Evolutionary conservation across 2,329 filamentous ascomycete genomes (phyloP).

Genomic region (Tolypocladium paradoxum): DNA sequence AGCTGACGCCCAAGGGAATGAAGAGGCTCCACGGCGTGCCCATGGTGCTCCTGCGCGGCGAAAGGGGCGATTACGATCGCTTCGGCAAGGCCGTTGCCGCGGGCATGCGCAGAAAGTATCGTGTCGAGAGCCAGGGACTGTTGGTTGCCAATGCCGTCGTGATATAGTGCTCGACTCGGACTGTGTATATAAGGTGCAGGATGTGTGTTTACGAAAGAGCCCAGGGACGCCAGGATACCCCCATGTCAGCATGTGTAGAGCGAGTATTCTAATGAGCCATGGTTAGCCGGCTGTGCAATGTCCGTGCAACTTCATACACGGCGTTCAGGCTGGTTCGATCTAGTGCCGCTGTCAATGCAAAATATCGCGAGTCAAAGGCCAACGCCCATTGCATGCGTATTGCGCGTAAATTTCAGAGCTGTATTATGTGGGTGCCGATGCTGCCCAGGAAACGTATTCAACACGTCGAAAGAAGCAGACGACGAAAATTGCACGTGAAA

Average conservation of each 20-base stretch:
- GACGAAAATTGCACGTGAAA: background rate
- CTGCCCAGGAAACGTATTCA: background rate
- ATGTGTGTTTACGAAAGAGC: background rate
- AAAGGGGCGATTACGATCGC: constrained; percentile 46
- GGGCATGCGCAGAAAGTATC: constrained; percentile 68
- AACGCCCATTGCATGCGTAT: background rate
- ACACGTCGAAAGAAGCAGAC: background rate
- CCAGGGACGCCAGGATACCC: background rate
- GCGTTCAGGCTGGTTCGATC: background rate
- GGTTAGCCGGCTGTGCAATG: background rate
- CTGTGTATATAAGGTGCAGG: background rate
- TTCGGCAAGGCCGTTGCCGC: constrained; percentile 55
- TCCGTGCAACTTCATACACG: background rate
- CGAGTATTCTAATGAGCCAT: background rate
- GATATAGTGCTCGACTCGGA: constrained; percentile 12
- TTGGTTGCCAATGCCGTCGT: constrained; percentile 71
- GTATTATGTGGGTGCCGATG: background rate
- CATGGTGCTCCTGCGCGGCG: constrained; percentile 74
- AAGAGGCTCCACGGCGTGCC: constrained; percentile 62
- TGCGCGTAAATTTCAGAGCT: background rate
- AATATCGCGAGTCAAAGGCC: background rate
- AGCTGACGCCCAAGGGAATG: constrained; percentile 60
- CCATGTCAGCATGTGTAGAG: background rate
- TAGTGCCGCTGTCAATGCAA: background rate
- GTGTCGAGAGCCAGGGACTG: constrained; percentile 70